Evolutionary conservation across 768 basidiomycete species (phyloP).

Genomic region (Phanerodontia chrysosporium): DNA sequence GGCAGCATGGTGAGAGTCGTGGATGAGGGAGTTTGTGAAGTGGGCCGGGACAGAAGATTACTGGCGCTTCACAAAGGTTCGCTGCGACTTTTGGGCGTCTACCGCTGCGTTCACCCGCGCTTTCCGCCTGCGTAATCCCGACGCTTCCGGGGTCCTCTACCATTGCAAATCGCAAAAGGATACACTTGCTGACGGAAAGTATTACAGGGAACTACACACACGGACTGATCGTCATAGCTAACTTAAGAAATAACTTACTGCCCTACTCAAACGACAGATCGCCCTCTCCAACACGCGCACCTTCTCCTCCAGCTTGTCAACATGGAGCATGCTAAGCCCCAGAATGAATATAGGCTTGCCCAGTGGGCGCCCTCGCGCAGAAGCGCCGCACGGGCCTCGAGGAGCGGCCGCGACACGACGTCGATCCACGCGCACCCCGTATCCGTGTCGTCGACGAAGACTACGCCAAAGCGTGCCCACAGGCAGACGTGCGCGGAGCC

Average conservation of each 20-base stretch:
- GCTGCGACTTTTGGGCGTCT: slow-evolving; percentile 1
- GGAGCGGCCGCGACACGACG: not conserved
- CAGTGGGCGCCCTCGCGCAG: not conserved
- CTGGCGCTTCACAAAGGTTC: not conserved
- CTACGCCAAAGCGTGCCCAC: slow-evolving; percentile 21
- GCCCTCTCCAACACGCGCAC: slow-evolving; percentile 12
- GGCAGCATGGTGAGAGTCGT: slow-evolving; percentile 35
- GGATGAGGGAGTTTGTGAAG: not conserved
- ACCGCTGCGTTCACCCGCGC: not conserved
- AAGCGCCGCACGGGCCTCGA: slow-evolving; percentile 2
- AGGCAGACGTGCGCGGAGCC: not conserved
- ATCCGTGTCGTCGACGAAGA: slow-evolving; percentile 20
- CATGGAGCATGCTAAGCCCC: slow-evolving; percentile 15
- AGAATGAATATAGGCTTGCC: slow-evolving; percentile 18
- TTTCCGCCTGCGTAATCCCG: not conserved
- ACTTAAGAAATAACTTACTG: not conserved
- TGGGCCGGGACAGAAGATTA: not conserved
- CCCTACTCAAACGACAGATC: slow-evolving; percentile 18
- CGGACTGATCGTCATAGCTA: not conserved
- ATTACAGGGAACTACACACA: too few relatives aligned
- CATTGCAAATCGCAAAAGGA: too few relatives aligned
- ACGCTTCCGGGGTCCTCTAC: not conserved
- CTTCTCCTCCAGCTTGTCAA: slow-evolving; percentile 12
- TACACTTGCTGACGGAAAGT: too few relatives aligned
- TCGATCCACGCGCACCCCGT: not conserved